A percentile compares a stretch with the other conserved stretches of the same genome.
Evolutionary conservation across 208 protist species (phyloP).

Genomic region (Strigomonas culicis): DNA sequence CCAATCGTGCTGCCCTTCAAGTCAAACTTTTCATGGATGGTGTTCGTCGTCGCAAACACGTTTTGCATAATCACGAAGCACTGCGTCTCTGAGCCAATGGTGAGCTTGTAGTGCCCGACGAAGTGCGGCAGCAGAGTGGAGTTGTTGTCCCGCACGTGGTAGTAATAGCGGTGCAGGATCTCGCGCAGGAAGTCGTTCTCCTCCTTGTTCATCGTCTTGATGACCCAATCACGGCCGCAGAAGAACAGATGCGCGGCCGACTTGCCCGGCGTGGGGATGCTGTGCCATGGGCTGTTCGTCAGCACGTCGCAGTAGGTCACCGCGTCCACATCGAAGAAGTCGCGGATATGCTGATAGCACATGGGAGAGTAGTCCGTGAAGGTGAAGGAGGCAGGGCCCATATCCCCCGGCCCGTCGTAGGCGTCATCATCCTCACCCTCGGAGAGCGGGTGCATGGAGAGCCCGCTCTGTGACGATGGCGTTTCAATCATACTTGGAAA

Average conservation of each 20-base stretch:
- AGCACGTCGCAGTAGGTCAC: slow-evolving; percentile 73
- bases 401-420: slow-evolving; percentile 31
- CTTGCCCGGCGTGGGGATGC: slow-evolving; percentile 88
- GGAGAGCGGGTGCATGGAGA: too few species aligned
- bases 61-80: slow-evolving; percentile 94
- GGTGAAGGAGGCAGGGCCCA: slow-evolving; percentile 42
- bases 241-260: slow-evolving; percentile 90
- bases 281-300: slow-evolving; percentile 74
- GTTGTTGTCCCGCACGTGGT: slow-evolving; percentile 86
- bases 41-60: slow-evolving; percentile 88
- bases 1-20: slow-evolving; percentile 93
- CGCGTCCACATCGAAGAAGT: slow-evolving; percentile 80
- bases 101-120: slow-evolving; percentile 84
- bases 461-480: too few species aligned
- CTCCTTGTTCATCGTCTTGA: slow-evolving; percentile 91
- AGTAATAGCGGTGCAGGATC: slow-evolving; percentile 90
- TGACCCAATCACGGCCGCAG: slow-evolving; percentile 88
- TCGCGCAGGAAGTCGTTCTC: slow-evolving; percentile 88
- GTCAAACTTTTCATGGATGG: slow-evolving; percentile 92
- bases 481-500: too few species aligned
- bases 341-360: slow-evolving; percentile 88
- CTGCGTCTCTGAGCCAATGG: slow-evolving; percentile 55
- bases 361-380: slow-evolving; percentile 91
- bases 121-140: slow-evolving; percentile 90
- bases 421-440: slow-evolving; percentile 39